phyloP scores from a whole-genome alignment of 1,284 basidiomycete species.

The Hypsizygus ulmarius region DNA sequence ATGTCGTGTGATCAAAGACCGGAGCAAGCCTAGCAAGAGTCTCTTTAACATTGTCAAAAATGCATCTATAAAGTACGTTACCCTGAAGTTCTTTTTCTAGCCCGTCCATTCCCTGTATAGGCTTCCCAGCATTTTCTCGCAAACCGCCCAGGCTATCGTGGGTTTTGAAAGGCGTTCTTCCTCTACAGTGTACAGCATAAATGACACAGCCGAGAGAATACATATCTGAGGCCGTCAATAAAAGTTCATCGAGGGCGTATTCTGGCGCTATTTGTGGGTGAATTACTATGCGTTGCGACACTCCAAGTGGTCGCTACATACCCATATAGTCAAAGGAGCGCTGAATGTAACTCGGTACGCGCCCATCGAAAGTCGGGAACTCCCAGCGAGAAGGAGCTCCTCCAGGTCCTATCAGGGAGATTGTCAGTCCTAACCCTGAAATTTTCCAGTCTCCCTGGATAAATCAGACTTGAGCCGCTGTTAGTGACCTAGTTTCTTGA shows the following conservation, averaged over 20 bases:
- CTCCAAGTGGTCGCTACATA: too few relatives aligned
- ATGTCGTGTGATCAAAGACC: constrained; percentile 77
- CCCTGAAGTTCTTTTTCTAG: constrained; percentile 72
- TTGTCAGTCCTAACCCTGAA: constrained; percentile 85
- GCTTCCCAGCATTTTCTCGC: constrained; percentile 75
- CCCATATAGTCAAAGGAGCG: constrained; percentile 95
- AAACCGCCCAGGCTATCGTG: constrained; percentile 81
- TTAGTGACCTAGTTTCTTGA: background rate
- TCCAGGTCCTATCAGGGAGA: constrained; percentile 69
- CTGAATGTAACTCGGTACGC: constrained; percentile 80
- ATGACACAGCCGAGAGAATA: constrained; percentile 92
- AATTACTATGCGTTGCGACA: background rate
- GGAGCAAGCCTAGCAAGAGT: constrained; percentile 61
- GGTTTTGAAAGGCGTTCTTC: constrained; percentile 85
- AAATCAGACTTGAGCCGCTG: constrained; percentile 8
- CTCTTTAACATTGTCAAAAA: constrained; percentile 1
- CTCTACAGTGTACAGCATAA: constrained; percentile 87
- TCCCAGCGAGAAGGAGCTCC: constrained; percentile 81
- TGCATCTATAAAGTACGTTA: constrained; percentile 25
- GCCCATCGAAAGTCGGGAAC: constrained; percentile 85
- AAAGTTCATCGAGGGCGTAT: constrained; percentile 87
- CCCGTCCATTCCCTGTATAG: constrained; percentile 56
- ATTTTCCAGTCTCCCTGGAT: constrained; percentile 97
- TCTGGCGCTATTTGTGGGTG: constrained; percentile 73
- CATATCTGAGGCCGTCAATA: constrained; percentile 89